These are phyloP conservation scores for Thalassiosira exigua DNA, from an alignment of 352 stramenopile species.

Conservation along the genomic window DNA sequence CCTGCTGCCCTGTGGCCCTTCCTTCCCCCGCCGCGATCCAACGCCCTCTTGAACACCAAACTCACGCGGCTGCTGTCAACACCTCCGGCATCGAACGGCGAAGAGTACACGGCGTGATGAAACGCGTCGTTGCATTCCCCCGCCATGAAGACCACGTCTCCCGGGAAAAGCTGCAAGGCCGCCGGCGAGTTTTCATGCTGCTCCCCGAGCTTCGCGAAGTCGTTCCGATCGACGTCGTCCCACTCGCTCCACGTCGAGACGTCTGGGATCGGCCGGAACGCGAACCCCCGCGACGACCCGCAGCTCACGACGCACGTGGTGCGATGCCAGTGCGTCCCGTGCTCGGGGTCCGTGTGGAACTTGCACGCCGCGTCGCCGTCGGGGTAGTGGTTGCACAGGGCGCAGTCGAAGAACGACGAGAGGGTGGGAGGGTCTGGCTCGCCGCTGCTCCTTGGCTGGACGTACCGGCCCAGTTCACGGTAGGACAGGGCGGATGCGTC, in stretches of 20 bases:
- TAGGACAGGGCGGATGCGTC: constrained; percentile 33
- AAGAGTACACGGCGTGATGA: constrained; percentile 74
- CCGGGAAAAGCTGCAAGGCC: constrained; percentile 63
- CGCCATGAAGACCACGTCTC: constrained; percentile 74
- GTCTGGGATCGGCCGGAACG: constrained; percentile 71
- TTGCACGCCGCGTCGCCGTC: constrained; percentile 68
- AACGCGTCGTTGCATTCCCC: constrained; percentile 74
- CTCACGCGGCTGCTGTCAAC: constrained; percentile 55
- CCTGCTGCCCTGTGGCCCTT: constrained; percentile 59
- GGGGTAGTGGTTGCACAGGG: constrained; percentile 76
- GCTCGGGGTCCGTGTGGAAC: constrained; percentile 77
- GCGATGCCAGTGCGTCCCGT: constrained; percentile 69
- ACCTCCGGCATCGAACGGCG: constrained; percentile 18
- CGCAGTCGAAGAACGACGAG: constrained; percentile 69
- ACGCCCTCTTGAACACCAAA: constrained; percentile 71
- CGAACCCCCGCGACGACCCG: constrained; percentile 65
- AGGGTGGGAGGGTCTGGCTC: background rate
- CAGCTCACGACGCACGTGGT: constrained; percentile 64
- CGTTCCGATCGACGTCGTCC: constrained; percentile 31
- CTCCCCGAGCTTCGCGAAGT: constrained; percentile 13
- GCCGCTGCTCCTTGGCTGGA: constrained; percentile 4
- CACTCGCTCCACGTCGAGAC: constrained; percentile 56
- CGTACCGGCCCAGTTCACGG: constrained; percentile 36
- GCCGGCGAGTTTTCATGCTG: constrained; percentile 51
- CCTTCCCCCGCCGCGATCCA: constrained; percentile 50